Percentiles rank a stretch among this genome's conserved stretches.
These are phyloP conservation scores for Apiotrichum gamsii DNA, from an alignment of 1,284 basidiomycete species.

Conservation along the genomic window DNA sequence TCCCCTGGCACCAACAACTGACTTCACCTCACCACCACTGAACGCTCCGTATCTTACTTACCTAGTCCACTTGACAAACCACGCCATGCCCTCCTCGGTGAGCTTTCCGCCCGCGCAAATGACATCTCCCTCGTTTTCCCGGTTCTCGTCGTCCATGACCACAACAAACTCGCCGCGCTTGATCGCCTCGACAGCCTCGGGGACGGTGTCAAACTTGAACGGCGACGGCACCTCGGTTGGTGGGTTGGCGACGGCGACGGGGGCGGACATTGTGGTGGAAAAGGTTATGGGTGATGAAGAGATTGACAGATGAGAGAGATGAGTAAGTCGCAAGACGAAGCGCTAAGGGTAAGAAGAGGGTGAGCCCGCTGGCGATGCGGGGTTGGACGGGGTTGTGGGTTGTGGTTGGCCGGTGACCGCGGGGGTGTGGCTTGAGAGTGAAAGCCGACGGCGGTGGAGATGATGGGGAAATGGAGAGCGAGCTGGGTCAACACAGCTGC, in stretches of 20 bases:
- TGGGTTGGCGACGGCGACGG: constrained; percentile 20
- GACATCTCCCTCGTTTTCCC: constrained; percentile 93
- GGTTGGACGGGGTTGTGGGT: too few relatives aligned
- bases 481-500: too few relatives aligned
- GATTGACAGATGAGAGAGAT: neutral
- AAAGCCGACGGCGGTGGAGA: too few relatives aligned
- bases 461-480: too few relatives aligned
- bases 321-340: neutral
- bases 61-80: constrained; percentile 96
- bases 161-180: constrained; percentile 79
- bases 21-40: neutral
- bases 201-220: constrained; percentile 61
- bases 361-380: too few relatives aligned
- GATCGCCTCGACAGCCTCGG: constrained; percentile 74
- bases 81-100: constrained; percentile 96
- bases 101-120: constrained; percentile 74
- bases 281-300: neutral
- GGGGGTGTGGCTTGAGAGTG: too few relatives aligned
- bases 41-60: constrained; percentile 47
- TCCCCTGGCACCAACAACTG: neutral
- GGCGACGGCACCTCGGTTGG: constrained; percentile 30
- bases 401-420: too few relatives aligned
- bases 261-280: constrained; percentile 32
- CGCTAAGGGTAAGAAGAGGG: neutral
- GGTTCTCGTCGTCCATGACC: constrained; percentile 87